Percentiles rank a stretch among this genome's conserved stretches.
Conservation (phyloP, 805 yeast species). For the Lipomyces orientalis region DNA sequence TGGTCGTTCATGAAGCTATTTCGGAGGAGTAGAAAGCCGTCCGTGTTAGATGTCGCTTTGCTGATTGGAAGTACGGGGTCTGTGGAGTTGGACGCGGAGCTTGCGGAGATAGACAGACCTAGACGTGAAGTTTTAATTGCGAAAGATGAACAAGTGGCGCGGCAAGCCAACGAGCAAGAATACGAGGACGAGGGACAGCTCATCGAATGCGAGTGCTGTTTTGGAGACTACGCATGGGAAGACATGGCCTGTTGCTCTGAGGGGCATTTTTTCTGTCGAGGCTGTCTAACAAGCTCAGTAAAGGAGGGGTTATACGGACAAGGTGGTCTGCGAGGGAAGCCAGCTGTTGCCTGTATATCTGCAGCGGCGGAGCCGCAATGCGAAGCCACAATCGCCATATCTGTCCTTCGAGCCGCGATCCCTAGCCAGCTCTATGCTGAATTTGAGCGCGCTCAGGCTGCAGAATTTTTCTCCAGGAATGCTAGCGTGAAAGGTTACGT, state of each 20-base stretch:
- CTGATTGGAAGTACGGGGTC: conserved; percentile 22
- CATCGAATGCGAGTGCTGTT: conserved; percentile 37
- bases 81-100: conserved; percentile 30
- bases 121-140: conserved; percentile 7
- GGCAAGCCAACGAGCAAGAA: conserved; percentile 25
- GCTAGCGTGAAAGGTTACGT: conserved; percentile 19
- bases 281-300: conserved; percentile 27
- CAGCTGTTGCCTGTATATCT: conserved; percentile 31
- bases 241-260: conserved; percentile 36
- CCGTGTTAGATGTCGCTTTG: conserved; percentile 11
- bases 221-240: conserved; percentile 36
- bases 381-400: conserved; percentile 17
- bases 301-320: conserved; percentile 36
- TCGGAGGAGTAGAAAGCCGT: conserved; percentile 5
- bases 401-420: conserved; percentile 25
- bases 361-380: conserved; percentile 31
- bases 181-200: conserved; percentile 28
- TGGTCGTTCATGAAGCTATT: conserved; percentile 24
- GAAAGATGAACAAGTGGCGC: conserved; percentile 26
- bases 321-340: conserved; percentile 33
- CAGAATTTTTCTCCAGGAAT: conserved; percentile 23
- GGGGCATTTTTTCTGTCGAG: conserved; percentile 33
- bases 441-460: conserved; percentile 28
- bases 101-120: conserved; percentile 15
- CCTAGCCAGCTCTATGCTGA: conserved; percentile 19